A percentile compares a stretch with the other conserved stretches of the same genome.
Evolutionary conservation across 352 stramenopile genomes (phyloP).

Genomic region (Phytopythium litorale): DNA sequence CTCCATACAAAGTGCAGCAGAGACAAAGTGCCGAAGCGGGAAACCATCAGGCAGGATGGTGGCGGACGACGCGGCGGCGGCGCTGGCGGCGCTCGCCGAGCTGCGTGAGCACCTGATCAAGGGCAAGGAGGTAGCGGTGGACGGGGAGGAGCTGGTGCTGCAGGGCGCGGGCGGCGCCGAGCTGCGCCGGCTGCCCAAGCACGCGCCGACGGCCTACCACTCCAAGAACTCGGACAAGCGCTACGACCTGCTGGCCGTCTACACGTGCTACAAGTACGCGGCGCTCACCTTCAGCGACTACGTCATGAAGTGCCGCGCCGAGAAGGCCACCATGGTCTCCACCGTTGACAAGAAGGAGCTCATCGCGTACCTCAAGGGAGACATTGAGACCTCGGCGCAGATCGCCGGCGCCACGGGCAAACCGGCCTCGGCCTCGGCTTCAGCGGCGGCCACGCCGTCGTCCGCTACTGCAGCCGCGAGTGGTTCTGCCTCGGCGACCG

Average conservation of each 20-base stretch:
- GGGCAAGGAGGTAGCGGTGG: slow-evolving; percentile 48
- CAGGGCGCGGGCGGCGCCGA: slow-evolving; percentile 41
- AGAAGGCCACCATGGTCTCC: slow-evolving; percentile 79
- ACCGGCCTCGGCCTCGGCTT: neutral
- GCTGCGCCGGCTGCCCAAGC: slow-evolving; percentile 53
- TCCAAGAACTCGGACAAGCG: slow-evolving; percentile 82
- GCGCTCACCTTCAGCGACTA: slow-evolving; percentile 79
- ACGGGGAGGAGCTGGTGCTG: slow-evolving; percentile 63
- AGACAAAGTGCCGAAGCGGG: neutral
- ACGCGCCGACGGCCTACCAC: slow-evolving; percentile 68
- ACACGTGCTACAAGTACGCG: slow-evolving; percentile 77
- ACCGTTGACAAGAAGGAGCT: slow-evolving; percentile 88
- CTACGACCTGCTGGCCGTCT: slow-evolving; percentile 80
- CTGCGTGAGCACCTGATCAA: slow-evolving; percentile 76
- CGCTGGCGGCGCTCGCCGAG: slow-evolving; percentile 36
- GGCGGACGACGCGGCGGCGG: slow-evolving; percentile 12
- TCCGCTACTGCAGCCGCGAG: slow-evolving; percentile 1
- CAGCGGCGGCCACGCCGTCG: neutral
- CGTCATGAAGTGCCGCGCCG: slow-evolving; percentile 73
- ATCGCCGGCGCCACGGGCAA: slow-evolving; percentile 31
- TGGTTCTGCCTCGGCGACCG: neutral
- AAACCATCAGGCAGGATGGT: slow-evolving; percentile 4
- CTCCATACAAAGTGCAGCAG: neutral
- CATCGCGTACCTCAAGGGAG: slow-evolving; percentile 77
- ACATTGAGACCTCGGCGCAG: slow-evolving; percentile 77